A percentile compares a stretch with the other conserved stretches of the same genome.
Conservation (phyloP, 768 basidiomycete genomes). For the Pisolithus tinctorius region DNA sequence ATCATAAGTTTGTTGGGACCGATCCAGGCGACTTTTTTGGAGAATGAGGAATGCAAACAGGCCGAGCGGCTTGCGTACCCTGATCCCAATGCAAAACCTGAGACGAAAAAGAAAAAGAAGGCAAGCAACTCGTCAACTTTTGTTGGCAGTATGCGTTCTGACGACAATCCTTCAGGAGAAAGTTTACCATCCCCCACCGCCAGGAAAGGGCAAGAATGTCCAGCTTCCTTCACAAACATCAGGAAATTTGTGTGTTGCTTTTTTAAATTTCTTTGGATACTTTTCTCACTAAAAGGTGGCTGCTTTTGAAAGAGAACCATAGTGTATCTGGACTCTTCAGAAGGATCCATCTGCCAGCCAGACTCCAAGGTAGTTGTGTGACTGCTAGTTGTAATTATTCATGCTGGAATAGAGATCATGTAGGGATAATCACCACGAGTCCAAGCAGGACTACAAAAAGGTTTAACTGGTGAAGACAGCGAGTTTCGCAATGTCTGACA, state of each 20-base stretch:
- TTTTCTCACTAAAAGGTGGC: no score
- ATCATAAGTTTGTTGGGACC: constrained; percentile 75
- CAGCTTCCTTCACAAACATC: background rate
- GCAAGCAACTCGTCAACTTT: constrained; percentile 11
- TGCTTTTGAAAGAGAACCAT: no score
- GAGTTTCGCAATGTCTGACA: constrained; percentile 19
- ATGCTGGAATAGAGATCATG: constrained; percentile 1
- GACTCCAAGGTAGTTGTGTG: no score
- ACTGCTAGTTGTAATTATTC: no score
- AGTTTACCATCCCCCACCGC: constrained; percentile 78
- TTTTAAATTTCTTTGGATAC: no score
- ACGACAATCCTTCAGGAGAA: constrained; percentile 45
- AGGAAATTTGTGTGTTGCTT: no score
- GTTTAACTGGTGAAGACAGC: constrained; percentile 13
- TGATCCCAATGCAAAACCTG: constrained; percentile 55
- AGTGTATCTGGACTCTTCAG: no score
- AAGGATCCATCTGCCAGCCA: no score
- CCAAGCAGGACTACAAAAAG: constrained; percentile 18
- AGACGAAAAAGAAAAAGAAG: constrained; percentile 63
- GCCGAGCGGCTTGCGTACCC: constrained; percentile 82
- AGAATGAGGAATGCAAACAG: constrained; percentile 73
- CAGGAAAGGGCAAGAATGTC: constrained; percentile 63
- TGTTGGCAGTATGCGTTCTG: background rate
- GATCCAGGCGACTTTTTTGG: constrained; percentile 70
- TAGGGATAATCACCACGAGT: constrained; percentile 13